Evolutionary conservation across 176 grass and related monocot species (phyloP).

Genomic region (Rhynchospora pubera): DNA sequence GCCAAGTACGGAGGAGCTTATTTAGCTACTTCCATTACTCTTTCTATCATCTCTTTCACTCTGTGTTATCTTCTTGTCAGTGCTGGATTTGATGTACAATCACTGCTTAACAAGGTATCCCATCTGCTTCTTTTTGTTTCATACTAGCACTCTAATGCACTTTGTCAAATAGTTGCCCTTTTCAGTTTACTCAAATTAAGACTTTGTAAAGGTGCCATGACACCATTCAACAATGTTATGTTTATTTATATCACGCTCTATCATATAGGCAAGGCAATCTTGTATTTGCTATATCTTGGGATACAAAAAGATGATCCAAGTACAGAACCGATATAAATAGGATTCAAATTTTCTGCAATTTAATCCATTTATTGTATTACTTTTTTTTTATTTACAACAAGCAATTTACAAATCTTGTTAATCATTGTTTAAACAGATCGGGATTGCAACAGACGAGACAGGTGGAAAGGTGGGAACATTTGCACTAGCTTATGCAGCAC

Average conservation of each 20-base stretch:
- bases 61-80: slow-evolving; percentile 86
- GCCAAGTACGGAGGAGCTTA: slow-evolving; percentile 96
- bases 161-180: neutral
- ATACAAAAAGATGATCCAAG: neutral
- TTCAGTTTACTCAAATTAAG: neutral
- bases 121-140: neutral
- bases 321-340: neutral
- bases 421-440: slow-evolving; percentile 36
- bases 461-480: slow-evolving; percentile 88
- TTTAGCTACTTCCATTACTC: slow-evolving; percentile 82
- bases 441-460: slow-evolving; percentile 60
- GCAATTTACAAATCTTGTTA: neutral
- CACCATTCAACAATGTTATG: neutral
- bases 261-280: neutral
- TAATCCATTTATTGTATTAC: neutral
- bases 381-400: neutral
- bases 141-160: neutral
- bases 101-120: slow-evolving; percentile 65
- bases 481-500: slow-evolving; percentile 79
- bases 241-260: neutral
- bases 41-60: slow-evolving; percentile 86
- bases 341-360: neutral
- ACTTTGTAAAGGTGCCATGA: neutral
- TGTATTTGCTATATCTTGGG: neutral
- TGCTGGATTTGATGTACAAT: slow-evolving; percentile 81